Evolutionary conservation across 1,284 basidiomycete genomes (phyloP), one percentile per base, ranked within the genome.

Genomic region (Cryptococcus sp.): DNA sequence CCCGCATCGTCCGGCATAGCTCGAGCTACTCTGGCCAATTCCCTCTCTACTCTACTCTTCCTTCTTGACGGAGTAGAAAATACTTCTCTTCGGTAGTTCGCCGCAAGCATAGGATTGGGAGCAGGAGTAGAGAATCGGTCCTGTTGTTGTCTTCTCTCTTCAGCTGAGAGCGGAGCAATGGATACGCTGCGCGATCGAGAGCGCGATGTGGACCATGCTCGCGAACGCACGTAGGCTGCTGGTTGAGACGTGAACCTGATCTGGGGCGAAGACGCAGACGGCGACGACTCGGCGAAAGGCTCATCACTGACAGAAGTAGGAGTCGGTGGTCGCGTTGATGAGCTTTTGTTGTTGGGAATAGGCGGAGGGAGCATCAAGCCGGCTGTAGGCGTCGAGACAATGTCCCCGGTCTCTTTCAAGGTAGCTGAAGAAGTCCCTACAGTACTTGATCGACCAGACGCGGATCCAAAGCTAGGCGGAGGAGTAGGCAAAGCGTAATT

Each of bases 301-400:
- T 48, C 40, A 17, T 41, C 48, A 29, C 49, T 23, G 10, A 57
- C 25, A 20, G 54, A 34, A 40, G 54, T 48, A 20, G 41, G 19
- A 29, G 51, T n/a, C 15, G 39, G 50, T 20, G 40, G 17, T n/a
- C 50, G 55, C 4, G 61, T 59, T 2, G 50, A 38, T 13, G 29
- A 7, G 29, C 17, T 46, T 52, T 26, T 29, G 38, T 22, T 20
- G 29, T 3, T 41, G 5, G 68, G 68, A 10, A 70, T 56, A 22
- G 69, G 65, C 7, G 69, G 69, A 23, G 69, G 69, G 4, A 66
- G 58, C 69, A 70, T 70, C 48, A 66, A 40, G 4, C 61, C 65
- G 8, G 55, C 25, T 15, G n/a, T 43, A 3, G 23, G 23, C 17
- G 23, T 34, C 19, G n/a, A 45, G 23, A 26, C 46, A 15, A 37